phyloP scores from a whole-genome alignment of 2,329 filamentous ascomycete species.

The Aspergillus tanneri region DNA sequence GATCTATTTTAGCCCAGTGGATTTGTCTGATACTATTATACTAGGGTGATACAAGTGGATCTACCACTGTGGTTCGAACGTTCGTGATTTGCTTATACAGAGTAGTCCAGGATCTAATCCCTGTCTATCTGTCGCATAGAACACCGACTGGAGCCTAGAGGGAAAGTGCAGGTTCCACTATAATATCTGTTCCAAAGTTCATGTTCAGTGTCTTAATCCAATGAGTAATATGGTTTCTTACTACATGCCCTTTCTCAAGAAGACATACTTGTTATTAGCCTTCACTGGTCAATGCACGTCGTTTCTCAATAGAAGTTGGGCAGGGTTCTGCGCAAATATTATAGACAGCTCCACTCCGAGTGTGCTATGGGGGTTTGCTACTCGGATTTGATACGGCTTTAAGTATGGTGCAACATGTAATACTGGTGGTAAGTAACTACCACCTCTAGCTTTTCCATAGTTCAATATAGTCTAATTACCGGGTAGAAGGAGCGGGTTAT shows the following conservation, averaged over 20 bases:
- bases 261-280: neutral
- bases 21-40: no score
- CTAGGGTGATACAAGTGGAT: no score
- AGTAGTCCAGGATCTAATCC: no score
- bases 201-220: neutral
- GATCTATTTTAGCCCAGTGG: no score
- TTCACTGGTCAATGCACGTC: neutral
- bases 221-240: neutral
- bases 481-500: neutral
- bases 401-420: neutral
- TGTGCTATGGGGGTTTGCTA: neutral
- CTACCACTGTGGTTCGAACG: no score
- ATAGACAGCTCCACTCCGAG: no score
- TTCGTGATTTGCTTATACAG: no score
- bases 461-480: neutral
- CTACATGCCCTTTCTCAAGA: neutral
- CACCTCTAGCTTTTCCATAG: neutral
- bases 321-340: no score
- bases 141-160: no score
- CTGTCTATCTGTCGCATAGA: no score
- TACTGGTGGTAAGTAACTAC: neutral
- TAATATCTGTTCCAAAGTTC: neutral
- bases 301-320: neutral
- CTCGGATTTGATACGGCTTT: neutral
- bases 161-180: no score